Percentiles rank a stretch among this genome's conserved stretches.
These are phyloP conservation scores for Pythium phragmitis DNA, from an alignment of 352 stramenopile genomes.

Conservation along the genomic window DNA sequence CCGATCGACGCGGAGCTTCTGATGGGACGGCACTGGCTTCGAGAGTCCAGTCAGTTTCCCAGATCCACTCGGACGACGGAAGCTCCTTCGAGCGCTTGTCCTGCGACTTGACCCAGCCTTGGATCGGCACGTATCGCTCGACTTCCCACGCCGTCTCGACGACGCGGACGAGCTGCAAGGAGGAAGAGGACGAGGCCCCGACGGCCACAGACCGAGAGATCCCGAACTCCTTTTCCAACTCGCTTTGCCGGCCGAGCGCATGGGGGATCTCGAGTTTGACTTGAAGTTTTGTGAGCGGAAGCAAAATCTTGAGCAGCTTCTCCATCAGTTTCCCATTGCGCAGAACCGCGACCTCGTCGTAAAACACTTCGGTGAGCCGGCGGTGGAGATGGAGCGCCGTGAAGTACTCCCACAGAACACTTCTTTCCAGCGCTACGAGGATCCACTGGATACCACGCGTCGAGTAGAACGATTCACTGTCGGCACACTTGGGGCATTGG, in stretches of 20 bases:
- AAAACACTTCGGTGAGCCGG: constrained; percentile 51
- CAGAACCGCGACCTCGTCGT: constrained; percentile 50
- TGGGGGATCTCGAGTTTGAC: constrained; percentile 53
- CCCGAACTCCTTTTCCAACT: constrained; percentile 46
- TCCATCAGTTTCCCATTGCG: constrained; percentile 41
- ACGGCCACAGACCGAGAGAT: constrained; percentile 5
- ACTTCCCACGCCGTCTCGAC: constrained; percentile 72
- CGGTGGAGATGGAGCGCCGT: constrained; percentile 48
- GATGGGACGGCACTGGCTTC: constrained; percentile 22
- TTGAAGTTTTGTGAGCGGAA: constrained; percentile 48
- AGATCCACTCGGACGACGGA: constrained; percentile 79
- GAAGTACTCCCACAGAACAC: constrained; percentile 52
- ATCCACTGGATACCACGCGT: constrained; percentile 78
- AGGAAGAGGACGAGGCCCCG: background rate
- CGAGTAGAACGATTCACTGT: constrained; percentile 63
- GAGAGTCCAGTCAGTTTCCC: constrained; percentile 71
- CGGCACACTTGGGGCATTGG: constrained; percentile 46
- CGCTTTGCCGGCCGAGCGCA: constrained; percentile 41
- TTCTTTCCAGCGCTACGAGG: constrained; percentile 58
- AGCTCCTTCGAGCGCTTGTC: constrained; percentile 62
- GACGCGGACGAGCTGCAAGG: constrained; percentile 37
- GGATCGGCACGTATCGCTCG: constrained; percentile 70
- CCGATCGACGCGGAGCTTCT: constrained; percentile 10
- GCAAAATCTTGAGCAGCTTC: constrained; percentile 48
- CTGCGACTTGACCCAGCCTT: constrained; percentile 61